Evolutionary conservation across 345 rosid genomes (phyloP), one percentile per base, ranked within the genome.

Genomic region (Aquilaria sinensis): DNA sequence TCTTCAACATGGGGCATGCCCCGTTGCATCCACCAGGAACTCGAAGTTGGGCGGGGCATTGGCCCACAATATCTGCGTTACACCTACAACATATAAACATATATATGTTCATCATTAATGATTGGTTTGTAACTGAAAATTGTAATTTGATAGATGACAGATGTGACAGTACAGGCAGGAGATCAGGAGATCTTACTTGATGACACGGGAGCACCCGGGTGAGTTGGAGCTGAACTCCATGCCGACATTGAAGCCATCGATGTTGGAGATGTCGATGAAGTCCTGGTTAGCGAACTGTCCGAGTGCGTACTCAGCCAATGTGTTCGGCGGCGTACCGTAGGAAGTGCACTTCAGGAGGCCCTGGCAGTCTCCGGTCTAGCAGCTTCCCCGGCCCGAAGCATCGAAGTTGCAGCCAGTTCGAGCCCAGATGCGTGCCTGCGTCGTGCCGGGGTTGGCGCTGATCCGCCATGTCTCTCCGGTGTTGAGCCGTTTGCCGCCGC

Each of bases 261-360:
- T 57, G 29, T 23, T 23, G 23, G 23, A 23, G 23, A 23, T 23
- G 23, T 23, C 23, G 23, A 23, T 23, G 23, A 23, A 67, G 58
- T 74, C 74, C 54, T 29, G 67, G 46, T 58, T n/a, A 33, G 56
- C 48, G 50, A 12, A 75, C 52, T 63, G 72, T 37, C 10, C 1
- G 4, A 75, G 53, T 3, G 75, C 34, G 57, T 52, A 75, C 33
- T 75, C 78, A 12, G 75, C 78, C 32, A 75, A 57, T 1, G 72
- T 75, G 56, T 75, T 75, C 6, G 74, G 78, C 43, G 72, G 47
- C 43, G 34, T 15, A 11, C 75, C 75, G 63, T 66, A 75, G 29
- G 65, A 52, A 23, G 23, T 23, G 23, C 23, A 23, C 23, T 23
- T 23, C 23, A 23, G 23, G 23, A 23, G 23, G 23, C 23, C 23